Evolutionary conservation across 164 flowering plant species (phyloP), one percentile per base, ranked within the genome.

Genomic region (Vitis cinerea): DNA sequence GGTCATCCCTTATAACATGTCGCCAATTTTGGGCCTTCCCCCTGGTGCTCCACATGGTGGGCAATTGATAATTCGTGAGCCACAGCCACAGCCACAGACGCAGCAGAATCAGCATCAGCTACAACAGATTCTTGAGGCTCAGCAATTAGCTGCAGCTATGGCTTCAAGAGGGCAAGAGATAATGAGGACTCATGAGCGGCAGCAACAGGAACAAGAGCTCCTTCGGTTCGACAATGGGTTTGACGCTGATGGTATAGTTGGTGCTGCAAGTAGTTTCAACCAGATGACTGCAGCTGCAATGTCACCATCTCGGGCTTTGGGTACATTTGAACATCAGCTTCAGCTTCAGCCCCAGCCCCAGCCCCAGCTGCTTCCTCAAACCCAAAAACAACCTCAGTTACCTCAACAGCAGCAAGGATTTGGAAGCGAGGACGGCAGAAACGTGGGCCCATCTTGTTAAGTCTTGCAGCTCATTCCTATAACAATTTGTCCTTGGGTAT

Each of bases 111-210:
- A 78, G 23, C 83, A 80, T 23, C 27, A 23, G 27, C 27, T 1
- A 23, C 27, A 23, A 31, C 86, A 85, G 75, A 62, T 78, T 29
- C 50, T 80, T 16, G 85, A 77, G 68, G 82, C 82, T 10, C 84
- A 83, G 57, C 85, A 83, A 15, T 17, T 78, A 55, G 80, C 81
- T 1, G 83, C 73, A 10, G 81, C 65, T 1, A 61, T 68, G 53
- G 80, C 79, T 0, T 77, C 70, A 1, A 75, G 84, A 59, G 86
- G 81, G 64, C 81, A 79, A 4, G 83, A 79, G 73, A 62, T 81
- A 78, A 60, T 77, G 53, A 66, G 83, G 65, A 62, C 16, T 52
- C 80, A 67, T 54, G 82, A 75, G 49, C 82, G 76, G 13, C 56
- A 50, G 60, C 80, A 71, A 16, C 73, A 72, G 44, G 66, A 73